These are phyloP conservation scores for Pyrenula massariospora DNA, from an alignment of 495 filamentous ascomycete species.

Conservation along the genomic window DNA sequence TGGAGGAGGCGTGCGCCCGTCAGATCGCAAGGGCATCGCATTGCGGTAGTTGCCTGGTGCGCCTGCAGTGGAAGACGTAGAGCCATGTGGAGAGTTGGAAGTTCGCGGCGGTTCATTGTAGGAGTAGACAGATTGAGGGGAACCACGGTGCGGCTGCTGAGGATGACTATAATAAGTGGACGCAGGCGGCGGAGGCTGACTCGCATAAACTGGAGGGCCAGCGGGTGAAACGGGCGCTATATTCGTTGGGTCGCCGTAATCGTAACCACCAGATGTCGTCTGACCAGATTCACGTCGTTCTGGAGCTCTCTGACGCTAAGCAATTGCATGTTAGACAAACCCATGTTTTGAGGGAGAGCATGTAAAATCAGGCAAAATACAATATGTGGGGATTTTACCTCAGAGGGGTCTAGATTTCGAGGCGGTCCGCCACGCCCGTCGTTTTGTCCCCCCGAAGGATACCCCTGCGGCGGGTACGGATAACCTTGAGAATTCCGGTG, in stretches of 20 bases:
- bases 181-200: conserved; percentile 27
- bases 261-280: conserved; percentile 21
- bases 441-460: conserved; percentile 25
- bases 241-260: conserved; percentile 44
- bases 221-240: conserved; percentile 40
- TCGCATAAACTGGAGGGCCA: conserved; percentile 34
- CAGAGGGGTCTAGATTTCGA: conserved; percentile 18
- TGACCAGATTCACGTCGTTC: conserved; percentile 25
- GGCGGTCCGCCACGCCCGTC: conserved; percentile 21
- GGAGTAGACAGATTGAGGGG: conserved; percentile 34
- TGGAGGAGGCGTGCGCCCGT: not conserved
- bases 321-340: not conserved
- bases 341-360: conserved; percentile 12
- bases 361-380: conserved; percentile 13
- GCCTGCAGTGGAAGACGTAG: not conserved
- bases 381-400: conserved; percentile 14
- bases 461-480: conserved; percentile 36
- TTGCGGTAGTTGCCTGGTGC: not conserved
- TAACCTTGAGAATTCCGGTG: conserved; percentile 23
- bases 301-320: conserved; percentile 3
- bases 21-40: not conserved
- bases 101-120: conserved; percentile 33
- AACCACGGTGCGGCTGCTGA: conserved; percentile 34
- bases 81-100: not conserved
- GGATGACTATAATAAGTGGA: conserved; percentile 36